Evolutionary conservation across 495 filamentous ascomycete genomes (phyloP), one percentile per base, ranked within the genome.

Genomic region (Immersiella caudata): DNA sequence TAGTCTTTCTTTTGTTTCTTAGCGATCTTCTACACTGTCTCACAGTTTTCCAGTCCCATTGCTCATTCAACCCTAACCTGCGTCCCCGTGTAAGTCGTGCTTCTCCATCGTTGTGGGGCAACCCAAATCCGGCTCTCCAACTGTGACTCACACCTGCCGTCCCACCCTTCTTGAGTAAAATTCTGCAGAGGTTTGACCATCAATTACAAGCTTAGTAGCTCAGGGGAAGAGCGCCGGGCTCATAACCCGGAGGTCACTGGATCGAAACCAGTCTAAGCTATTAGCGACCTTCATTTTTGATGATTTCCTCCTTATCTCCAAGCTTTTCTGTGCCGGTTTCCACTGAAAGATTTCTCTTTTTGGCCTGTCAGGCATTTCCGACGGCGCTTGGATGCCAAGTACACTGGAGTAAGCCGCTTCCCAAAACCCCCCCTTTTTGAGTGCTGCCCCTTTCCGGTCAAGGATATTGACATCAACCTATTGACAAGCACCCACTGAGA

Each of bases 181-280:
- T 14, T 46, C 16, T 46, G 40, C 40, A 46, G 16, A 46, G 2
- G 14, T 2, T 14, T 46, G 16, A 6, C 4, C 40, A 46, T 46
- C 40, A 46, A 46, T 33, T 46, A 46, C 40, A 46, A 46, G 40
- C 40, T 46, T 46, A 46, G 40, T 46, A 46, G 40, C 40, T 46
- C 14, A 27, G 18, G 36, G 33, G 40, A 46, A 46, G 40, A 46
- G 40, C 40, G 40, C 40, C 40, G 40, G 40, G 40, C 40, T 46
- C 40, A 46, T 46, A 46, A 46, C 40, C 40, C 40, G 40, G 40
- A 46, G 40, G 40, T 46, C 40, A 46, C 40, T 46, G 40, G 40
- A 46, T 46, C 40, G 40, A 46, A 46, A 46, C 40, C 40, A 46
- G 40, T 46, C 40, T 46, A 46, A 46, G 40, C 40, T 46, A 46